Conservation (phyloP, 148 eudicot species). For the Rhododendron griersonianum region DNA sequence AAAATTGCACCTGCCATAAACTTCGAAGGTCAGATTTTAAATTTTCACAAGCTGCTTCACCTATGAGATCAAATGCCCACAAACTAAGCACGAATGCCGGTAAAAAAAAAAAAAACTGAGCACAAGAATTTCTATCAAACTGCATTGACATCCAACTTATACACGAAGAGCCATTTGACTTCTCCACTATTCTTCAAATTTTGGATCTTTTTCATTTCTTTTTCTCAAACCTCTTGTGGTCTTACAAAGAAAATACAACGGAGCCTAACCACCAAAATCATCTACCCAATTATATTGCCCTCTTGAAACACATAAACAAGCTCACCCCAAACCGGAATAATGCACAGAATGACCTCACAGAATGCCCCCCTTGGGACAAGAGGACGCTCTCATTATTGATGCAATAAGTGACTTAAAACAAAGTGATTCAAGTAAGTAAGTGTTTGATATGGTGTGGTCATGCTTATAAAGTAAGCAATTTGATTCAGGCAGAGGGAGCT, state of each 20-base stretch:
- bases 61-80: background rate
- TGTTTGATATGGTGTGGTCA: background rate
- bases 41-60: background rate
- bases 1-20: constrained; percentile 17
- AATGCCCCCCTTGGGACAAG: background rate
- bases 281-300: background rate
- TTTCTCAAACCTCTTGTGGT: background rate
- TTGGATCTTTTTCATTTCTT: background rate
- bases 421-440: background rate
- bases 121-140: background rate
- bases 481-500: background rate
- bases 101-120: background rate
- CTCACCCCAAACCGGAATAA: background rate
- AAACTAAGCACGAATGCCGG: background rate
- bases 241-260: background rate
- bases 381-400: background rate
- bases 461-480: background rate
- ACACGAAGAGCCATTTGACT: background rate
- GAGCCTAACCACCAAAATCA: background rate
- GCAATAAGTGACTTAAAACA: background rate
- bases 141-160: background rate
- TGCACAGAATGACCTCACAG: background rate
- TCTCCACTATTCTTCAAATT: background rate
- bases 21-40: background rate
- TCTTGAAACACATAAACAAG: background rate